phyloP scores from a whole-genome alignment of 768 basidiomycete species.

The Chalciporus pseudorubinellus region DNA sequence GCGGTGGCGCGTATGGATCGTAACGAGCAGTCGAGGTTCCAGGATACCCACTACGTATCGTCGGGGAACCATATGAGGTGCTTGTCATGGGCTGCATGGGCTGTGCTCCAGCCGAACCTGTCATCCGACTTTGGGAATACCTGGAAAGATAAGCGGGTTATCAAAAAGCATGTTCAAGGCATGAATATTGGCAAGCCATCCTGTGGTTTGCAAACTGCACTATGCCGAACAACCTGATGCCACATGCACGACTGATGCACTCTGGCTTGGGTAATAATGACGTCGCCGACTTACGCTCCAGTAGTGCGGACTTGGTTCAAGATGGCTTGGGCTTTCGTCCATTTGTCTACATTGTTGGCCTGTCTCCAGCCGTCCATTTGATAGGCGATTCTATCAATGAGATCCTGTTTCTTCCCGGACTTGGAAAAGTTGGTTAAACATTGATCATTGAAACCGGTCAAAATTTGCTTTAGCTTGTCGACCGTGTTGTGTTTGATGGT shows the following conservation, averaged over 20 bases:
- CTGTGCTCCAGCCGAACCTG: constrained; percentile 25
- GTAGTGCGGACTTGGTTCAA: constrained; percentile 61
- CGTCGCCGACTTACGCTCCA: constrained; percentile 58
- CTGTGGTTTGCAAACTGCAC: constrained; percentile 1
- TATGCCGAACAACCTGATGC: constrained; percentile 8
- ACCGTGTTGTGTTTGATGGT: constrained; percentile 77
- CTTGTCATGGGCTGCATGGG: constrained; percentile 21
- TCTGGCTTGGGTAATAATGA: constrained; percentile 11
- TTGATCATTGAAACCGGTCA: constrained; percentile 75
- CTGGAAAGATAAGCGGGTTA: constrained; percentile 15
- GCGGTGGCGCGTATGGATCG: constrained; percentile 66
- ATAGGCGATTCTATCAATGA: constrained; percentile 70
- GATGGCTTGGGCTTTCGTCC: constrained; percentile 66
- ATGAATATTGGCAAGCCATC: constrained; percentile 1
- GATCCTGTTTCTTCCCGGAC: constrained; percentile 83
- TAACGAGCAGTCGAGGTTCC: constrained; percentile 44
- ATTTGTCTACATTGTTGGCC: constrained; percentile 57
- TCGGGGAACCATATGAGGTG: constrained; percentile 20
- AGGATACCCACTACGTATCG: constrained; percentile 19
- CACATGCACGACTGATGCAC: constrained; percentile 10
- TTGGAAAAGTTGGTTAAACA: constrained; percentile 66
- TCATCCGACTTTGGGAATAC: constrained; percentile 27
- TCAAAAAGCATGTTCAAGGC: constrained; percentile 16
- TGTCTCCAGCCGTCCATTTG: constrained; percentile 61
- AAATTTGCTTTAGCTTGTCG: constrained; percentile 80